Conservation (phyloP, 495 filamentous ascomycete species). For the Hypoxylon lienhwacheense region DNA sequence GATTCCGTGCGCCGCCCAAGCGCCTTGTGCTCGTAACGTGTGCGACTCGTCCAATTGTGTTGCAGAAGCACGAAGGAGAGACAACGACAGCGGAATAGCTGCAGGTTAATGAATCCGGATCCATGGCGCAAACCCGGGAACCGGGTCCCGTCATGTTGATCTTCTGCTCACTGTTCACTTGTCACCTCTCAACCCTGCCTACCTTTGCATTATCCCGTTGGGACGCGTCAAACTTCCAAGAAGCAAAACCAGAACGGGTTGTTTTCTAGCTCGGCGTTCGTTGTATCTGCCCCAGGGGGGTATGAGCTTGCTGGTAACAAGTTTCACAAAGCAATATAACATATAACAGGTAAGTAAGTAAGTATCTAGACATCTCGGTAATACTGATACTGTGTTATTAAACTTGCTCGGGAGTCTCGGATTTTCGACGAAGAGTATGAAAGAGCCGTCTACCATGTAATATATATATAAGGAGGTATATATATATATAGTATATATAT, state of each 20-base stretch:
- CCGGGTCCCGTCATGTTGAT: constrained; percentile 33
- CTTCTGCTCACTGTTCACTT: constrained; percentile 27
- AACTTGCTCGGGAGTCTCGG: too few species aligned
- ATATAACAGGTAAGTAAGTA: too few species aligned
- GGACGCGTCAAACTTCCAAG: constrained; percentile 12
- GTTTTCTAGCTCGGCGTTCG: constrained; percentile 18
- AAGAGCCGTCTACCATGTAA: too few species aligned
- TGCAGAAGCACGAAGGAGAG: constrained; percentile 25
- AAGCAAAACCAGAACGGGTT: background rate
- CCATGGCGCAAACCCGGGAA: constrained; percentile 30
- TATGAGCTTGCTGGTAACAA: background rate
- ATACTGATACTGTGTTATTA: too few species aligned
- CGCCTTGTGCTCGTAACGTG: constrained; percentile 30
- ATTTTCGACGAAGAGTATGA: too few species aligned
- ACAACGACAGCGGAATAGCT: constrained; percentile 36
- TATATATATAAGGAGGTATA: too few species aligned
- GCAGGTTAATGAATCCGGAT: constrained; percentile 37
- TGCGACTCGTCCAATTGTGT: constrained; percentile 30
- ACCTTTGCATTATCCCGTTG: constrained; percentile 16
- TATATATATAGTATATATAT: too few species aligned
- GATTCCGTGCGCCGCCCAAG: constrained; percentile 33
- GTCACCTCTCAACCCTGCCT: constrained; percentile 31
- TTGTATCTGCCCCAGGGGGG: background rate
- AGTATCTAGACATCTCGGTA: too few species aligned
- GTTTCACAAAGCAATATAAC: background rate